Conservation (phyloP, 192 early-diverging fungal species). For the Cetraspora pellucida region DNA sequence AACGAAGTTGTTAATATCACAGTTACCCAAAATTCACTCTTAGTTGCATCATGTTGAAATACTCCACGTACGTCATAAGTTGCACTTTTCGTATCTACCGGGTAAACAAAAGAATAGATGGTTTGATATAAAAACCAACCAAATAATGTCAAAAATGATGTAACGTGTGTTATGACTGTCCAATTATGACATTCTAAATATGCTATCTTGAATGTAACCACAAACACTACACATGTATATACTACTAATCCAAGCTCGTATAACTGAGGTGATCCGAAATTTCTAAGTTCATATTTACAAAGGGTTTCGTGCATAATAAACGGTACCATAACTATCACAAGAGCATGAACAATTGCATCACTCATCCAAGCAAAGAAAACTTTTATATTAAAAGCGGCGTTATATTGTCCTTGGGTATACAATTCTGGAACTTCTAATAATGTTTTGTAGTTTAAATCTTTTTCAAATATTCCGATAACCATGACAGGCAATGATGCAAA, state of each 20-base stretch:
- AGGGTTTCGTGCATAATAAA: constrained; percentile 52
- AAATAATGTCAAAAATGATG: constrained; percentile 54
- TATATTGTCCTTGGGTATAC: constrained; percentile 64
- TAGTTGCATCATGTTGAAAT: constrained; percentile 49
- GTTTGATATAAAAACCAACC: constrained; percentile 70
- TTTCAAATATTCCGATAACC: constrained; percentile 81
- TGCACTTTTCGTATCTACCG: constrained; percentile 42
- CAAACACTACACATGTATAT: constrained; percentile 63
- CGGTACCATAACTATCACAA: constrained; percentile 53
- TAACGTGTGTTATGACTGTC: constrained; percentile 61
- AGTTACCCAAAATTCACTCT: constrained; percentile 60
- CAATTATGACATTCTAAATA: constrained; percentile 71
- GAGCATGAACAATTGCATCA: constrained; percentile 56
- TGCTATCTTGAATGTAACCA: constrained; percentile 72
- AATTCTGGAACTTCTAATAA: constrained; percentile 71
- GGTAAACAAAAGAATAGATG: constrained; percentile 62
- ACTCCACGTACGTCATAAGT: constrained; percentile 58
- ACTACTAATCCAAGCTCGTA: constrained; percentile 59
- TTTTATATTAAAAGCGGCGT: constrained; percentile 56
- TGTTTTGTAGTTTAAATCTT: constrained; percentile 70
- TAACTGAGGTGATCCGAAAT: constrained; percentile 52
- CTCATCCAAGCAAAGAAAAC: constrained; percentile 59
- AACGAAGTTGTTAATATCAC: constrained; percentile 58
- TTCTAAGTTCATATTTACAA: constrained; percentile 36
- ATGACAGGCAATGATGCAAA: constrained; percentile 82